Percentiles rank a stretch among this genome's conserved stretches.
phyloP scores from a whole-genome alignment of 106 monocot genomes.

The Phalaenopsis equestris region DNA sequence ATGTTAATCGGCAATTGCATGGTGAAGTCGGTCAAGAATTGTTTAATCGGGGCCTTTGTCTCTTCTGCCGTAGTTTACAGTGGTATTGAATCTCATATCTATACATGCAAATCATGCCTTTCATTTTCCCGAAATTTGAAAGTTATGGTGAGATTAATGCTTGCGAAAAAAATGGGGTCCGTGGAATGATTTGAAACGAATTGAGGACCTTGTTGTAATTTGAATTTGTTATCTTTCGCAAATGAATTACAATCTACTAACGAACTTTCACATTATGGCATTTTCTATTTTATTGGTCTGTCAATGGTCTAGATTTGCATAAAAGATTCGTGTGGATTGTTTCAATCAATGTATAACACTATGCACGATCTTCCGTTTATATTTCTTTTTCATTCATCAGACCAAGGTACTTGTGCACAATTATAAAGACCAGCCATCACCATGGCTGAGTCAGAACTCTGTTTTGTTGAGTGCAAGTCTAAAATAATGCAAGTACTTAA shows the following conservation, averaged over 20 bases:
- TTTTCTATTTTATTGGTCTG: neutral
- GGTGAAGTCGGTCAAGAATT: slow-evolving; percentile 3
- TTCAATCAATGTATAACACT: neutral
- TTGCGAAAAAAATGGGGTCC: neutral
- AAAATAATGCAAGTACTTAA: too few species aligned
- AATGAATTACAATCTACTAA: neutral
- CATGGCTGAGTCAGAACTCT: too few species aligned
- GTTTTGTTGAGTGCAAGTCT: too few species aligned
- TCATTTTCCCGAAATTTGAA: neutral
- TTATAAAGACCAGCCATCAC: neutral
- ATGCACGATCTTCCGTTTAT: neutral
- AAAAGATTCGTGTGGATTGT: neutral
- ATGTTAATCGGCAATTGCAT: neutral
- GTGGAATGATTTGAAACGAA: neutral
- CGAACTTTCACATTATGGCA: neutral
- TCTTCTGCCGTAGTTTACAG: slow-evolving; percentile 4
- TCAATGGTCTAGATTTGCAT: neutral
- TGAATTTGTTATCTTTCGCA: too few species aligned
- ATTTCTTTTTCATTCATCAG: neutral
- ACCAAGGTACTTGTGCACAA: neutral
- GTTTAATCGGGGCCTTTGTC: neutral
- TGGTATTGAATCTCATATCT: neutral
- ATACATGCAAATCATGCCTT: neutral
- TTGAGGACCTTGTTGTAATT: neutral
- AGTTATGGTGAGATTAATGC: slow-evolving; percentile 25